These are phyloP conservation scores for Ricinus communis DNA, from an alignment of 345 rosid species.

Conservation along the genomic window DNA sequence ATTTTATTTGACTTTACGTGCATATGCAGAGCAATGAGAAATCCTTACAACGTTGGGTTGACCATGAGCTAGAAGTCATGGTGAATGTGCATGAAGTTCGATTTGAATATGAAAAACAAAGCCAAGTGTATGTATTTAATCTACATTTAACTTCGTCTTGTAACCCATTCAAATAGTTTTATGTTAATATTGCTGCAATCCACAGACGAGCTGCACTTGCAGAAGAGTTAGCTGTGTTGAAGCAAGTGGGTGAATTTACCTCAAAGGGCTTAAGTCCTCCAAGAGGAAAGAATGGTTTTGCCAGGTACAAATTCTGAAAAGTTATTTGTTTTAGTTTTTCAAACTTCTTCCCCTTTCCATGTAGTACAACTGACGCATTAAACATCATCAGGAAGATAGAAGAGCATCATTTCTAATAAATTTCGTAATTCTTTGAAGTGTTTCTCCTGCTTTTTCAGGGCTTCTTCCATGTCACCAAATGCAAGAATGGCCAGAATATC, in stretches of 20 bases:
- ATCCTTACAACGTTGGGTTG: conserved; percentile 88
- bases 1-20: conserved; percentile 17
- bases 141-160: conserved; percentile 9
- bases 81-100: conserved; percentile 99
- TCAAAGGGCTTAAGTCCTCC: conserved; percentile 92
- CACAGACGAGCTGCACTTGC: conserved; percentile 91
- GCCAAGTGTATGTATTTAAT: conserved; percentile 77
- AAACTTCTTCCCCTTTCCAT: background rate
- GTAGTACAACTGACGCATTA: conserved; percentile 3
- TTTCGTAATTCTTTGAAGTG: conserved; percentile 13
- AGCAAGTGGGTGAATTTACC: conserved; percentile 87
- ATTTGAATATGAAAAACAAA: conserved; percentile 91
- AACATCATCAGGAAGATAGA: background rate
- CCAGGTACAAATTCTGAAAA: conserved; percentile 52
- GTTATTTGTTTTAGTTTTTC: background rate
- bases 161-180: conserved; percentile 2
- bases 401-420: background rate
- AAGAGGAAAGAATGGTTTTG: conserved; percentile 85
- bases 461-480: conserved; percentile 89
- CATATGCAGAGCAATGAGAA: conserved; percentile 76
- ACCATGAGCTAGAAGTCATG: conserved; percentile 97
- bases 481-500: conserved; percentile 90
- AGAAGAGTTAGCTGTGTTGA: conserved; percentile 84
- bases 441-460: conserved; percentile 50
- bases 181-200: conserved; percentile 11